phyloP scores from a whole-genome alignment of 2,329 filamentous ascomycete species.

The Dothiorella sarmentorum region DNA sequence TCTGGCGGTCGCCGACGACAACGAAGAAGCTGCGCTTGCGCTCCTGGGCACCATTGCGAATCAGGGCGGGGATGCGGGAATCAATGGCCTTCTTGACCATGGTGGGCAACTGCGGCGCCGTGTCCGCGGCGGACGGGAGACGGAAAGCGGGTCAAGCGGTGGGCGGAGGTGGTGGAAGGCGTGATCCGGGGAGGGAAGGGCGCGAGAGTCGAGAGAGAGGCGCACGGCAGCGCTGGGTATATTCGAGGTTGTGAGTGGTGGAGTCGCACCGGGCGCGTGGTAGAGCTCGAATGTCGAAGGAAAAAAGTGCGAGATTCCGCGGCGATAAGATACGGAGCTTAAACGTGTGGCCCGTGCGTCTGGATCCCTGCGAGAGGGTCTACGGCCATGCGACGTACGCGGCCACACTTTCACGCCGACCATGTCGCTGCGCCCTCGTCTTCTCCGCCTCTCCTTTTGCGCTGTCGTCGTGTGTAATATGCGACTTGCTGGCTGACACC shows the following conservation, averaged over 20 bases:
- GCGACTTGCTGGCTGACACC: neutral
- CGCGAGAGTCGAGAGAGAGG: neutral
- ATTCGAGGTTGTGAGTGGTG: neutral
- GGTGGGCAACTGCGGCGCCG: conserved; percentile 12
- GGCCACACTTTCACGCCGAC: neutral
- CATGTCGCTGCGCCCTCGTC: neutral
- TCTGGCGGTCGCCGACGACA: conserved; percentile 87
- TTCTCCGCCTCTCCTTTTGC: neutral
- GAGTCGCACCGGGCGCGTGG: neutral
- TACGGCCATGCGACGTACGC: neutral
- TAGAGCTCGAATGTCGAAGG: neutral
- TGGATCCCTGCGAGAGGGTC: neutral
- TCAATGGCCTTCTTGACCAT: conserved; percentile 26
- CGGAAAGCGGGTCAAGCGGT: neutral
- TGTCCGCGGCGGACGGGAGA: conserved; percentile 6
- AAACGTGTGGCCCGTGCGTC: neutral
- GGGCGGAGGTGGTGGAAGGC: neutral
- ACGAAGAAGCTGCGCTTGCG: conserved; percentile 99
- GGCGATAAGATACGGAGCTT: conserved; percentile 8
- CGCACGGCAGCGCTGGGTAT: neutral
- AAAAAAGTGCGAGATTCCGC: conserved; percentile 11
- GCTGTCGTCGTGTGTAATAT: neutral
- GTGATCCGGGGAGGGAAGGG: neutral
- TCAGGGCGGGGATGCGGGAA: conserved; percentile 39
- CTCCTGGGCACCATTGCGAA: conserved; percentile 53